phyloP scores from a whole-genome alignment of 2,329 filamentous ascomycete species.

The Sarocladium oryzae region DNA sequence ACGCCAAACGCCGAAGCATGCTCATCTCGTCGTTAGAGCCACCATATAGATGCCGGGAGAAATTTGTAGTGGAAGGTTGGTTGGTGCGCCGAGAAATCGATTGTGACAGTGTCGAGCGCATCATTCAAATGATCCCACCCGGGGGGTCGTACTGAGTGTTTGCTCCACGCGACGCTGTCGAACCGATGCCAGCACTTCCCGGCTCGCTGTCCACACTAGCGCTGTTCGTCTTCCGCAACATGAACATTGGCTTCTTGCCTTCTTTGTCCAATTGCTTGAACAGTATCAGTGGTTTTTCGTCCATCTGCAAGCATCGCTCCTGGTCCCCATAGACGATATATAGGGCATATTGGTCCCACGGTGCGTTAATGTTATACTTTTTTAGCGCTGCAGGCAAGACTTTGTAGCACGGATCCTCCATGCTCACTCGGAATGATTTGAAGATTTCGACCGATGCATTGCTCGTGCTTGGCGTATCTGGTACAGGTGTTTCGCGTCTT shows the following conservation, averaged over 20 bases:
- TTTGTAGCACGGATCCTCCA: constrained; percentile 97
- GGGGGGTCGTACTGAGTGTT: constrained; percentile 49
- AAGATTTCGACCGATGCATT: constrained; percentile 82
- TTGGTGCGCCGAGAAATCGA: not conserved
- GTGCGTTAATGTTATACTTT: constrained; percentile 97
- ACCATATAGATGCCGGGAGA: not conserved
- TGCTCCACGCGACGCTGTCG: constrained; percentile 35
- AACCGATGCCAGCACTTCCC: constrained; percentile 47
- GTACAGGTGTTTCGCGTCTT: constrained; percentile 54
- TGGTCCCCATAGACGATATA: constrained; percentile 99
- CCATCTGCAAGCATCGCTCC: constrained; percentile 83
- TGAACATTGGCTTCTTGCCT: constrained; percentile 98
- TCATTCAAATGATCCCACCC: constrained; percentile 49
- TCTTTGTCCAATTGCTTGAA: constrained; percentile 98
- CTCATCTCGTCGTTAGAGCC: constrained; percentile 7
- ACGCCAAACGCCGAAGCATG: constrained; percentile 8
- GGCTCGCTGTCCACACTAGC: constrained; percentile 46
- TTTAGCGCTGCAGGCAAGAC: constrained; percentile 91
- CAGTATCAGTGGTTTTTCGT: constrained; percentile 89
- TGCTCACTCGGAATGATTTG: constrained; percentile 96
- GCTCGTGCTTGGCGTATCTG: constrained; percentile 51
- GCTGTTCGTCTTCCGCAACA: constrained; percentile 68
- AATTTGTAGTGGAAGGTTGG: not conserved
- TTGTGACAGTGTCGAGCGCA: no score
- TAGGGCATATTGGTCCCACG: constrained; percentile 93